Base-by-base conservation (phyloP, 2,329 filamentous ascomycete species). In the Proliferodiscus dingleyae region DNA sequence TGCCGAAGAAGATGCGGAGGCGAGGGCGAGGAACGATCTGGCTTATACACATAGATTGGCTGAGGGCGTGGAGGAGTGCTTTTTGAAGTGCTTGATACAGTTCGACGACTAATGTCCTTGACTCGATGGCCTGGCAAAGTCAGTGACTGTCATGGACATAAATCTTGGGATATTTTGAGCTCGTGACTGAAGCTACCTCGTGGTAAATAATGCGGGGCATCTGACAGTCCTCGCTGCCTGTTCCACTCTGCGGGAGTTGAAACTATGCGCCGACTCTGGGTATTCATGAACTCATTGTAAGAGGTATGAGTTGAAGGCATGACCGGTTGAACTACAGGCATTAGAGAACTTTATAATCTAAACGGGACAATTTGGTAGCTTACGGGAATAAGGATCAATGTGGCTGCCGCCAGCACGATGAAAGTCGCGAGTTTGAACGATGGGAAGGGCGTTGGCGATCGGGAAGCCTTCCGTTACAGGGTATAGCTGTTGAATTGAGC, bases 11-110 rank as follows among this genome's bases (percentile, higher is more conserved):
- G n/a, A n/a, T n/a, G n/a, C n/a, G n/a, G n/a, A n/a, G n/a, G n/a
- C n/a, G n/a, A n/a, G n/a, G n/a, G n/a, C n/a, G n/a, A n/a, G n/a
- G n/a, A n/a, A n/a, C n/a, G n/a, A n/a, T n/a, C n/a, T n/a, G n/a
- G n/a, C n/a, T n/a, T n/a, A n/a, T n/a, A n/a, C n/a, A n/a, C n/a
- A n/a, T n/a, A n/a, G n/a, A n/a, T n/a, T n/a, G n/a, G n/a, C 32
- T 34, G 9, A 16, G 2, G 18, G 19, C 28, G 34, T 22, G 41
- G 45, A 7, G 45, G 49, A 23, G 22, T 43, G 13, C 30, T n/a
- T 29, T 28, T 21, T n/a, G 47, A 23, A 15, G 45, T 45, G 24
- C 32, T 50, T 5, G 47, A 43, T 9, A 39, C 23, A 11, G 43
- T 38, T 23, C 37, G 29, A 18, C 45, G 37, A 8, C 40, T 42